Conservation (phyloP, 306 rosid genomes). For the Prunus fruticosa region DNA sequence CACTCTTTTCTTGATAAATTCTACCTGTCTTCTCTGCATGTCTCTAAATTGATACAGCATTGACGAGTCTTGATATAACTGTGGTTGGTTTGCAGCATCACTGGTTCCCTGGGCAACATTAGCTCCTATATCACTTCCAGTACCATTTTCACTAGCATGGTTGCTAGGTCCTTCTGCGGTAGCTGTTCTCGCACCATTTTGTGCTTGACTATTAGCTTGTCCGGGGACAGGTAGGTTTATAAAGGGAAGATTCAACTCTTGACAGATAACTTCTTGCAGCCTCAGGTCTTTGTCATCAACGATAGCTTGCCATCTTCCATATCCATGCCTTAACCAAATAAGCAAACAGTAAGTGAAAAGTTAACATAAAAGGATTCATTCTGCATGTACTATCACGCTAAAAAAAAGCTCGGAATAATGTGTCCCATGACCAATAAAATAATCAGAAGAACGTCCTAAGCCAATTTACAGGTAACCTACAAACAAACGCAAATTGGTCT, state of each 20-base stretch:
- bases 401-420: background rate
- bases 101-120: constrained; percentile 59
- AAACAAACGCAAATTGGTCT: background rate
- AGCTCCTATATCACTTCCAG: constrained; percentile 42
- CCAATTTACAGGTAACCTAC: background rate
- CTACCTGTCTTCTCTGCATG: constrained; percentile 95
- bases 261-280: constrained; percentile 88
- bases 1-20: constrained; percentile 91
- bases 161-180: constrained; percentile 44
- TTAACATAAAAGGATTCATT: background rate
- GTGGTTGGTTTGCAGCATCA: constrained; percentile 58
- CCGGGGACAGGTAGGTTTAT: constrained; percentile 68
- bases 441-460: background rate
- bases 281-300: constrained; percentile 87
- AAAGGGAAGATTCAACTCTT: constrained; percentile 88
- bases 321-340: constrained; percentile 71
- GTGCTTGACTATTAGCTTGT: constrained; percentile 59
- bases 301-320: constrained; percentile 99
- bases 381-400: background rate
- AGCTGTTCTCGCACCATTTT: constrained; percentile 50
- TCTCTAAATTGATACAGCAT: constrained; percentile 72
- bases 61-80: constrained; percentile 60
- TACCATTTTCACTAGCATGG: constrained; percentile 68
- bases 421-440: background rate
- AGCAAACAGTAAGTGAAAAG: constrained; percentile 13